Evolutionary conservation across 164 flowering plant species (phyloP), one percentile per base, ranked within the genome.

Genomic region (Nelumbo lutea): DNA sequence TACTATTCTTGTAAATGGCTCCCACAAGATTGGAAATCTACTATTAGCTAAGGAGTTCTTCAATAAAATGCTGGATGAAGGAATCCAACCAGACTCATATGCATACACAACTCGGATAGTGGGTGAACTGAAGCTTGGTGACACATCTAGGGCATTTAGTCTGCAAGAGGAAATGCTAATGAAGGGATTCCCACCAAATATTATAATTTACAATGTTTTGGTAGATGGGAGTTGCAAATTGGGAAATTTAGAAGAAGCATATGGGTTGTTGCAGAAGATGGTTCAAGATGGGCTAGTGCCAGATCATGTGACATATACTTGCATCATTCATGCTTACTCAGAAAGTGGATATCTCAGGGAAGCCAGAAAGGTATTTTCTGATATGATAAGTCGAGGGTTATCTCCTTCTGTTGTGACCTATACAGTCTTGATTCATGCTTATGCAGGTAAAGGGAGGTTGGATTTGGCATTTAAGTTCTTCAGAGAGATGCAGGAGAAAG

Each of bases 371-470:
- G 53, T 86, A 15, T 84, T 86, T 63, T 6, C 70, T 57, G 82
- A 85, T 48, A 87, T 88, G 94, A 65, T 72, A 55, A 70, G 78
- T 50, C 78, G 74, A 68, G 83, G 88, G 2, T 63, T 88, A 59
- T 62, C 76, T 10, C 92, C 94, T 10, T 74, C 90, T 0, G 86
- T 87, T 68, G 87, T 90, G 71, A 86, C 91, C 11, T 89, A 87
- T 74, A 89, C 90, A 11, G 74, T 85, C 6, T 71, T 90, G 66
- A 86, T 89, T 70, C 90, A 87, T 74, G 90, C 79, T 3, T 80
- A 79, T 78, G 88, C 87, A 10, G 64, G 68, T 41, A 62, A 62
- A 66, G 85, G 86, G 47, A 80, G 66, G 77, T 59, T 86, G 10
- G 82, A 79, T 50, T 42, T 64, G 27, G 89, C 94, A 4, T 79